Percentiles rank a stretch among this genome's conserved stretches.
These are phyloP conservation scores for Fusarium lyarnte DNA, from an alignment of 2,329 filamentous ascomycete genomes.

Conservation along the genomic window DNA sequence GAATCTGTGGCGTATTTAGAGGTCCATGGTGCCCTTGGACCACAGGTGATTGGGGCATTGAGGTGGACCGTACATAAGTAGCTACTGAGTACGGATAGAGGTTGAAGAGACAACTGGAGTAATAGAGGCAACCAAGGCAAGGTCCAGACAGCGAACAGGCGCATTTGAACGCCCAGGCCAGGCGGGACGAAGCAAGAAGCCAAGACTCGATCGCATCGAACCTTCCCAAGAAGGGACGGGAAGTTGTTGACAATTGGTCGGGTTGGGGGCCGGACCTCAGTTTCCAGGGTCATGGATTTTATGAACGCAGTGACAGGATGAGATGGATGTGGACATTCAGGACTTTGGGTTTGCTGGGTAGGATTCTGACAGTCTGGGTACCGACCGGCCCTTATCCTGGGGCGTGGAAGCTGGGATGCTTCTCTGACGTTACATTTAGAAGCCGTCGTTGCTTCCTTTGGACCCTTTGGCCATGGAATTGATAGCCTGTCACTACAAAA, in stretches of 20 bases:
- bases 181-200: slow-evolving; percentile 41
- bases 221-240: slow-evolving; percentile 34
- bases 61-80: not conserved
- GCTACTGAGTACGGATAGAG: not conserved
- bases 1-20: slow-evolving; percentile 32
- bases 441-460: slow-evolving; percentile 23
- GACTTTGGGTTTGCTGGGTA: slow-evolving; percentile 12
- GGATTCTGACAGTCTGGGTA: not conserved
- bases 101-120: not conserved
- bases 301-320: not conserved
- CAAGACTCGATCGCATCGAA: slow-evolving; percentile 29
- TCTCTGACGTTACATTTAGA: slow-evolving; percentile 37
- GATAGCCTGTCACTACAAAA: slow-evolving; percentile 27
- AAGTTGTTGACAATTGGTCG: slow-evolving; percentile 35
- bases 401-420: slow-evolving; percentile 12
- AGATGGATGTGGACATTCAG: not conserved
- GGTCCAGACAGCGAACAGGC: slow-evolving; percentile 35
- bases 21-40: not conserved
- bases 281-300: slow-evolving; percentile 16
- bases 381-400: not conserved
- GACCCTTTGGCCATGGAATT: slow-evolving; percentile 13
- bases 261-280: slow-evolving; percentile 37
- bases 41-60: not conserved
- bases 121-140: slow-evolving; percentile 9
- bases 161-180: slow-evolving; percentile 39